Evolutionary conservation across 23 red algal genomes (phyloP).

Genomic region (Pyropia yezoensis): DNA sequence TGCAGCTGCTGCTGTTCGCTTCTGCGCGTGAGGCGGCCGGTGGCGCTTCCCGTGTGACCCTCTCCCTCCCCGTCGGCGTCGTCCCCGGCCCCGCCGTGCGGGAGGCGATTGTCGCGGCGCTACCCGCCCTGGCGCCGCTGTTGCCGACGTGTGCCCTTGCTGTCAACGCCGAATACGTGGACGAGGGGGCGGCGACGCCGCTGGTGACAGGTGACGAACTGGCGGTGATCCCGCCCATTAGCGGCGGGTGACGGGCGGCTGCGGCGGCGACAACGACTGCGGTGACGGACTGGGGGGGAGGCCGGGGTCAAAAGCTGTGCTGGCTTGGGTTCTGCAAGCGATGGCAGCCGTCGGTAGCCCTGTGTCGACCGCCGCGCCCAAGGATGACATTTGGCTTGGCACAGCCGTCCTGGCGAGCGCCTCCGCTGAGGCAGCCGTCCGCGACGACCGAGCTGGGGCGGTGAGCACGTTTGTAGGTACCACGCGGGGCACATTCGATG

Average conservation of each 20-base stretch:
- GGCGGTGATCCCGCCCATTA: conserved; percentile 68
- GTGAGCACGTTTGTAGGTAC: conserved; percentile 71
- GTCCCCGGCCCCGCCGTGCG: conserved; percentile 8
- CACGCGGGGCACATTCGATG: conserved; percentile 65
- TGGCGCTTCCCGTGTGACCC: background rate
- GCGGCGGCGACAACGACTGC: background rate
- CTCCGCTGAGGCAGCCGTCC: conserved; percentile 13
- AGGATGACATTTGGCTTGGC: no score
- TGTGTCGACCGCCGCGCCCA: no score
- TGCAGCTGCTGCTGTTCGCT: conserved; percentile 32
- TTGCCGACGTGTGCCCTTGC: conserved; percentile 23
- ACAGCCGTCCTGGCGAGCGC: conserved; percentile 3
- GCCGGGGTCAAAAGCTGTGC: conserved; percentile 15
- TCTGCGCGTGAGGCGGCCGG: conserved; percentile 34
- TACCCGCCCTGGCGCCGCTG: conserved; percentile 13
- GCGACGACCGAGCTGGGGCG: conserved; percentile 25
- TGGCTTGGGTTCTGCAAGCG: background rate
- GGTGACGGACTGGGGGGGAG: background rate
- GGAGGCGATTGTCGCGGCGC: conserved; percentile 6
- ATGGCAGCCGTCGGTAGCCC: no score
- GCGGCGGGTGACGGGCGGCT: conserved; percentile 27
- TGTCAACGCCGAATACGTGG: conserved; percentile 40
- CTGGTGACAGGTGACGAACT: conserved; percentile 47
- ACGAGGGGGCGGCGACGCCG: background rate
- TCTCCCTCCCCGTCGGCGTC: conserved; percentile 9